Conservation (phyloP, 1,139 yeast species). For the Magnusiomyces ingens region DNA sequence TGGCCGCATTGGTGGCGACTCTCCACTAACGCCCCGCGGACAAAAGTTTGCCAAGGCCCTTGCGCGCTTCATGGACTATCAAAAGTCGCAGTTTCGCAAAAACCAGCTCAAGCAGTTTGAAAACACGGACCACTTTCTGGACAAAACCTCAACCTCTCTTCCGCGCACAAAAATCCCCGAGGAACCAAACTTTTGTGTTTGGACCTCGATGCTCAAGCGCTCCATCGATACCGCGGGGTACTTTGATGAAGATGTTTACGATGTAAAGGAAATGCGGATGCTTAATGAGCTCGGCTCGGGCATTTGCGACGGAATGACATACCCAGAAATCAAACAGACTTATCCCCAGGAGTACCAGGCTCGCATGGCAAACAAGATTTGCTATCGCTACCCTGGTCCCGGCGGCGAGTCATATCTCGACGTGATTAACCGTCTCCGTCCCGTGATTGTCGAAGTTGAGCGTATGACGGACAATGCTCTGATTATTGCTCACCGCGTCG, state of each 20-base stretch:
- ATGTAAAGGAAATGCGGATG: conserved; percentile 86
- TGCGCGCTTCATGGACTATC: conserved; percentile 64
- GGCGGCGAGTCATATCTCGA: conserved; percentile 97
- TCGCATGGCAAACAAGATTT: conserved; percentile 65
- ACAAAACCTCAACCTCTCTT: background rate
- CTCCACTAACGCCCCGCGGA: conserved; percentile 75
- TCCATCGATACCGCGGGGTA: conserved; percentile 70
- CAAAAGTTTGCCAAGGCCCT: conserved; percentile 63
- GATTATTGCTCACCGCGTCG: conserved; percentile 84
- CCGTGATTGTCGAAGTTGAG: conserved; percentile 87
- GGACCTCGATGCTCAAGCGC: conserved; percentile 84
- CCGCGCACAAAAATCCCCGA: conserved; percentile 33
- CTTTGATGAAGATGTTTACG: conserved; percentile 63
- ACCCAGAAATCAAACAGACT: conserved; percentile 63
- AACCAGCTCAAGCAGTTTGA: conserved; percentile 51
- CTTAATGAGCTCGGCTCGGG: conserved; percentile 93
- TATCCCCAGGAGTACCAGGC: conserved; percentile 76
- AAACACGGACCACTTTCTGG: conserved; percentile 32
- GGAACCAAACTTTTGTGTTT: conserved; percentile 73
- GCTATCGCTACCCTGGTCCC: conserved; percentile 88
- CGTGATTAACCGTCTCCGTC: conserved; percentile 82
- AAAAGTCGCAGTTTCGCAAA: conserved; percentile 62
- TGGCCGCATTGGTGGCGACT: conserved; percentile 92
- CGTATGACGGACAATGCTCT: conserved; percentile 82
- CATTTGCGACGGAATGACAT: conserved; percentile 84